These are phyloP conservation scores for Saccharomyces hybrid DNA, from an alignment of 1,139 yeast genomes.

Conservation along the genomic window DNA sequence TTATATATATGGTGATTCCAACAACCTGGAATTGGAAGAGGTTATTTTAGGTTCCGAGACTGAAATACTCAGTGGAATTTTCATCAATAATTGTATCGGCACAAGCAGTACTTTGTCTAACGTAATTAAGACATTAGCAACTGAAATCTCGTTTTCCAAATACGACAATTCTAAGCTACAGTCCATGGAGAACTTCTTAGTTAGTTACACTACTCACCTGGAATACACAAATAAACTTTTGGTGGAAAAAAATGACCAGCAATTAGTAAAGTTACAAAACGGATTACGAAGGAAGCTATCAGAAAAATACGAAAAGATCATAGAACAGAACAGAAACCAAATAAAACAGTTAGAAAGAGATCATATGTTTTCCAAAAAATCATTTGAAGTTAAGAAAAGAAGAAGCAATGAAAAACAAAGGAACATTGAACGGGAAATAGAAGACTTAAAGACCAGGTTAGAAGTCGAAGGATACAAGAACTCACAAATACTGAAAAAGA, in stretches of 20 bases:
- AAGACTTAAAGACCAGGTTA: slow-evolving; percentile 23
- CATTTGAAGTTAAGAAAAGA: slow-evolving; percentile 12
- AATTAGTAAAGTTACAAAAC: slow-evolving; percentile 12
- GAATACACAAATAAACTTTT: slow-evolving; percentile 16
- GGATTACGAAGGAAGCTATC: slow-evolving; percentile 12
- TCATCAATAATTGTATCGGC: slow-evolving; percentile 51
- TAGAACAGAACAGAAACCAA: slow-evolving; percentile 15
- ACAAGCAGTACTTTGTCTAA: slow-evolving; percentile 45
- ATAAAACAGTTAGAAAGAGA: slow-evolving; percentile 23
- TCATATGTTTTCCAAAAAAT: slow-evolving; percentile 12
- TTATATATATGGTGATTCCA: slow-evolving; percentile 71
- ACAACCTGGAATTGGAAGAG: slow-evolving; percentile 52
- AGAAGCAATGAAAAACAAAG: slow-evolving; percentile 18
- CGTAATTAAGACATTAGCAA: slow-evolving; percentile 38
- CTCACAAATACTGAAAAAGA: slow-evolving; percentile 14
- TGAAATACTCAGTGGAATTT: slow-evolving; percentile 50
- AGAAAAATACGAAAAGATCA: slow-evolving; percentile 13
- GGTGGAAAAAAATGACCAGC: slow-evolving; percentile 16
- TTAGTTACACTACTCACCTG: slow-evolving; percentile 12
- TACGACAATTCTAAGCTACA: slow-evolving; percentile 38
- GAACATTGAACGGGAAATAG: slow-evolving; percentile 20
- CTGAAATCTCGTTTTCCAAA: slow-evolving; percentile 40
- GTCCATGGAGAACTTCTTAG: slow-evolving; percentile 34
- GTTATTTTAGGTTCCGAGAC: slow-evolving; percentile 47
- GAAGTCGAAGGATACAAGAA: slow-evolving; percentile 24